Conservation (phyloP, 1,284 basidiomycete genomes). For the Lentinula novae-zelandiae region DNA sequence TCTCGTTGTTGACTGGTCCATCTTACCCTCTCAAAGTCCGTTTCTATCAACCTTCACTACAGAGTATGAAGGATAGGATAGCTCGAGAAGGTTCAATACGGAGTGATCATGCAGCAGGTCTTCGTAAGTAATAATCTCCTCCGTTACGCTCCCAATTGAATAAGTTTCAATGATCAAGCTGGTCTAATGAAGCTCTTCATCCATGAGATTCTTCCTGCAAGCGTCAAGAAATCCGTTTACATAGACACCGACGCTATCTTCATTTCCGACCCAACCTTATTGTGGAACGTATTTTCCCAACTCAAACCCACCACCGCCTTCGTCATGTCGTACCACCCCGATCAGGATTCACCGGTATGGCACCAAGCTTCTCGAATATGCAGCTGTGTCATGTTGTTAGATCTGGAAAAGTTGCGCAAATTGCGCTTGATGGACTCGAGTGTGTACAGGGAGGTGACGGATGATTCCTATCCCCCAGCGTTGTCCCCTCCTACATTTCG, state of each 20-base stretch:
- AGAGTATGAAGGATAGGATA: constrained; percentile 39
- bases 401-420: constrained; percentile 39
- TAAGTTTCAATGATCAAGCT: constrained; percentile 21
- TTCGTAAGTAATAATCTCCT: constrained; percentile 30
- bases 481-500: constrained; percentile 38
- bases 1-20: constrained; percentile 35
- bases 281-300: constrained; percentile 38
- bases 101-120: constrained; percentile 43
- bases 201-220: constrained; percentile 36
- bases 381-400: constrained; percentile 48
- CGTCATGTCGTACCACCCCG: constrained; percentile 41
- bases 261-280: constrained; percentile 39
- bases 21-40: constrained; percentile 31
- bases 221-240: constrained; percentile 40
- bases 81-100: constrained; percentile 41
- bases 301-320: constrained; percentile 33
- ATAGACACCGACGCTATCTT: constrained; percentile 49
- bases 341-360: constrained; percentile 37
- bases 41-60: constrained; percentile 36
- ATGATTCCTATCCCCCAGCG: constrained; percentile 22
- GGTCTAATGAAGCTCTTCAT: constrained; percentile 46
- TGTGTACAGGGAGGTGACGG: constrained; percentile 30
- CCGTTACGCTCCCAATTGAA: no score
- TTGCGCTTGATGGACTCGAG: constrained; percentile 44
- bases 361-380: constrained; percentile 44